A percentile compares a stretch with the other conserved stretches of the same genome.
Conservation (phyloP, 78 protist genomes). For the Andalucia godoyi region DNA sequence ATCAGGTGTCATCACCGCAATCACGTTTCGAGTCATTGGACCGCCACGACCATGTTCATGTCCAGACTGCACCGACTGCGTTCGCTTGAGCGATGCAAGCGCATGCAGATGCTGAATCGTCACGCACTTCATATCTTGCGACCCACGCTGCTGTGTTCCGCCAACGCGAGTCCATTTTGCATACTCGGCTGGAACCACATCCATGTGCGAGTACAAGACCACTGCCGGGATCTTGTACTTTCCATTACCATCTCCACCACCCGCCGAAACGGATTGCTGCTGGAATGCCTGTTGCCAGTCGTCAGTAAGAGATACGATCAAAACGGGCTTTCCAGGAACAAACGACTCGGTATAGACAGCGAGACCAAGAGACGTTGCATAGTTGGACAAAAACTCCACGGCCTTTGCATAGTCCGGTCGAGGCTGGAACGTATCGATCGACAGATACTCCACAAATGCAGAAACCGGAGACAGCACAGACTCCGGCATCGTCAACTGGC, state of each 20-base stretch:
- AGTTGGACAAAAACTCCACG: background rate
- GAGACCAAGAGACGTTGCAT: too few species aligned
- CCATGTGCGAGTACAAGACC: slow-evolving; percentile 63
- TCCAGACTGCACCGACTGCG: background rate
- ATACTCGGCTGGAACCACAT: slow-evolving; percentile 62
- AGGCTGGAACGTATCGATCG: background rate
- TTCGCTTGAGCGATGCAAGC: background rate
- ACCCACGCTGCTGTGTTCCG: slow-evolving; percentile 58
- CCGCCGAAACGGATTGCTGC: too few species aligned
- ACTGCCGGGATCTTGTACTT: slow-evolving; percentile 40
- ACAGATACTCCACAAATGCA: background rate
- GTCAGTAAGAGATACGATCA: too few species aligned
- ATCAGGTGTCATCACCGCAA: slow-evolving; percentile 22
- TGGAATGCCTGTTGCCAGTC: too few species aligned
- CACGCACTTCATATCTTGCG: slow-evolving; percentile 89
- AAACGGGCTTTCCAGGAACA: too few species aligned
- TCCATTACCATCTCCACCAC: too few species aligned
- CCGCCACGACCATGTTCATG: too few species aligned
- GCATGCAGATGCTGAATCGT: slow-evolving; percentile 39
- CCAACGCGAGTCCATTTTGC: slow-evolving; percentile 46
- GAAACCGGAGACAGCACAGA: too few species aligned
- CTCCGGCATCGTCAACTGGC: too few species aligned
- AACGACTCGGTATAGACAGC: too few species aligned
- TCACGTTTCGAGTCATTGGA: too few species aligned
- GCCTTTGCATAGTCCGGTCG: background rate